These are phyloP conservation scores for Fusarium newnesense DNA, from an alignment of 2,329 filamentous ascomycete genomes.

Conservation along the genomic window DNA sequence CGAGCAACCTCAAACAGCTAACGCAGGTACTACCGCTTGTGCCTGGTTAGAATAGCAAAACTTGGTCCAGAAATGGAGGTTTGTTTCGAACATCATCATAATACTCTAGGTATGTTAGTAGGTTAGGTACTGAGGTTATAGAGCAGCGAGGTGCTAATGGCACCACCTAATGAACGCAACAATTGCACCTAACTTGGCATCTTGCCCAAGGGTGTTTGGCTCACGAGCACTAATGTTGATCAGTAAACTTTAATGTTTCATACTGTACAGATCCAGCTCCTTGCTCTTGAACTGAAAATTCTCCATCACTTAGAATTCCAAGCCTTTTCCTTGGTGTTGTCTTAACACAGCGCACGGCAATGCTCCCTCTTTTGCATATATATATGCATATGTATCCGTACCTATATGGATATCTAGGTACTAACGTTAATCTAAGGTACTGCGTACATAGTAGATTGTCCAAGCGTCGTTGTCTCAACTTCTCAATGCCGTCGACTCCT, in stretches of 20 bases:
- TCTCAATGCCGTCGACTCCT: background rate
- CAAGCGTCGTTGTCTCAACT: conserved; percentile 4
- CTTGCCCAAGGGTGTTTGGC: background rate
- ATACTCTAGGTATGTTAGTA: background rate
- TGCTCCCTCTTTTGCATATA: conserved; percentile 1
- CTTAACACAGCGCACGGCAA: background rate
- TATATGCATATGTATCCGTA: background rate
- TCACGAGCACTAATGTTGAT: background rate
- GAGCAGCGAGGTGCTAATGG: background rate
- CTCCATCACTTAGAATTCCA: conserved; percentile 7
- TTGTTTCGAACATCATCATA: conserved; percentile 25
- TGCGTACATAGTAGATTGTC: background rate
- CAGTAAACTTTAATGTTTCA: background rate
- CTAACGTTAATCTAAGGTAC: background rate
- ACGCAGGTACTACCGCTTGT: conserved; percentile 18
- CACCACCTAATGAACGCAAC: background rate
- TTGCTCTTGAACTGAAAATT: conserved; percentile 1
- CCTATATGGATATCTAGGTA: background rate
- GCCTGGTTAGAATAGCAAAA: conserved; percentile 10
- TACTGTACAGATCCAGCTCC: background rate
- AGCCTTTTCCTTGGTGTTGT: conserved; percentile 1
- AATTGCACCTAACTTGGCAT: background rate
- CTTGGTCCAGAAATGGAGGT: conserved; percentile 9
- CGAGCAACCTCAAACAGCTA: conserved; percentile 32
- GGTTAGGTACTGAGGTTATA: background rate